Percentiles rank a stretch among this genome's conserved stretches.
phyloP scores from a whole-genome alignment of 352 stramenopile species.

The Pythium apleroticum region DNA sequence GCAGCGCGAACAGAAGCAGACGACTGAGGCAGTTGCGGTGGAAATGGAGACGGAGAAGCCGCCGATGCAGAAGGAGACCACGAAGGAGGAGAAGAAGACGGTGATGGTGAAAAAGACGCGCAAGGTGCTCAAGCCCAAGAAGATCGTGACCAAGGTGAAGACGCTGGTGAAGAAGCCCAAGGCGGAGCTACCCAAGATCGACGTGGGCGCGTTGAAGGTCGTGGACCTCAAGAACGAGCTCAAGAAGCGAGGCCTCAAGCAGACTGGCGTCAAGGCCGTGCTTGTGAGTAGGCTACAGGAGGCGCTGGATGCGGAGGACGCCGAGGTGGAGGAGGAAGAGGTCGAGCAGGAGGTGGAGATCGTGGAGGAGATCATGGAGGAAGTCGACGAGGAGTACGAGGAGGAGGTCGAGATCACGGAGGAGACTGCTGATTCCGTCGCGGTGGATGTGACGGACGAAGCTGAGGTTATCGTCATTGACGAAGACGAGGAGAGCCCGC shows the following conservation, averaged over 20 bases:
- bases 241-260: constrained; percentile 55
- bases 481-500: background rate
- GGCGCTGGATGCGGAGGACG: constrained; percentile 43
- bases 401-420: constrained; percentile 26
- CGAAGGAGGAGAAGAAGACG: background rate
- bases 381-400: constrained; percentile 35
- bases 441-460: background rate
- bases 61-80: background rate
- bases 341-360: constrained; percentile 32
- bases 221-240: constrained; percentile 58
- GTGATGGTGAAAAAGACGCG: constrained; percentile 43
- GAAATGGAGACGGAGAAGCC: constrained; percentile 5
- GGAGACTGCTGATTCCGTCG: constrained; percentile 21
- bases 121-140: constrained; percentile 35
- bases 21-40: constrained; percentile 5
- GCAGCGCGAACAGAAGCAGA: constrained; percentile 5
- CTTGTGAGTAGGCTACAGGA: constrained; percentile 51
- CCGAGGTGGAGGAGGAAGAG: constrained; percentile 33
- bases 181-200: constrained; percentile 26
- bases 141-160: constrained; percentile 27
- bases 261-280: constrained; percentile 52
- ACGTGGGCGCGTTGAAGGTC: constrained; percentile 40
- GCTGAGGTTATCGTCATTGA: background rate
- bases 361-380: constrained; percentile 30
- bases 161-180: constrained; percentile 27